Base-by-base conservation (phyloP, 106 monocot genomes). In the Posidonia australis region DNA sequence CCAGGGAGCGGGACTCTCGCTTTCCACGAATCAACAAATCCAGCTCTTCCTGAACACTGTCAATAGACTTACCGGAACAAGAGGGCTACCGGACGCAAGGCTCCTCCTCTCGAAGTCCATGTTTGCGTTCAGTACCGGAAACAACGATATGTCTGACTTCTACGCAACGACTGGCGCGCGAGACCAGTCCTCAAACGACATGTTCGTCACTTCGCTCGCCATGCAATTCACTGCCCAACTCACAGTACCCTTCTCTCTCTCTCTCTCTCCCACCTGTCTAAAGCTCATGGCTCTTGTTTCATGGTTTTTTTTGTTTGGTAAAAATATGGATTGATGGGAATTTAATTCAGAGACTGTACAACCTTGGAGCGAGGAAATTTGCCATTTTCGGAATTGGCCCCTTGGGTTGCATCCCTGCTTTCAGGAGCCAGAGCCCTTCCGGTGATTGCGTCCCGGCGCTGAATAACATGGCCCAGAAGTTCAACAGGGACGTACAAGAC, bases 61-160 rank as follows among this genome's bases (percentile, higher is more conserved):
- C 11, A 9, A 23, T 0, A 47, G 13, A 17, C 46, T 75, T 10
- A 16, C 10, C 26, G 41, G 42, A 19, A n/a, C 44, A 21, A 62
- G 66, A 53, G 78, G 74, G 4, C n/a, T 29, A 13, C 26, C 2
- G 11, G 22, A 1, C 23, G 70, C 74, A 0, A 13, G 24, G 10
- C 11, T 1, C 11, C 1, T 58, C n/a, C 67, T 86, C 19, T 74
- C 77, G 19, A 68, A 65, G 42, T 86, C 86, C 21, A 12, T 86
- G n/a, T 86, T 86, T 62, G 19, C 68, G 5, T 63, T 86, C 43
- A 79, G 67, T 60, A 60, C 77, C 0, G 82, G 62, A 2, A 71
- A 51, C 73, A 86, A 83, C 48, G 86, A 83, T 27, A 67, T 82
- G 42, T 67, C 72, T n/a, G 54, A 0, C 2, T 73, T 44, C 43